These are phyloP conservation scores for Leptographium radiaticola DNA, from an alignment of 2,329 filamentous ascomycete species.

Conservation along the genomic window DNA sequence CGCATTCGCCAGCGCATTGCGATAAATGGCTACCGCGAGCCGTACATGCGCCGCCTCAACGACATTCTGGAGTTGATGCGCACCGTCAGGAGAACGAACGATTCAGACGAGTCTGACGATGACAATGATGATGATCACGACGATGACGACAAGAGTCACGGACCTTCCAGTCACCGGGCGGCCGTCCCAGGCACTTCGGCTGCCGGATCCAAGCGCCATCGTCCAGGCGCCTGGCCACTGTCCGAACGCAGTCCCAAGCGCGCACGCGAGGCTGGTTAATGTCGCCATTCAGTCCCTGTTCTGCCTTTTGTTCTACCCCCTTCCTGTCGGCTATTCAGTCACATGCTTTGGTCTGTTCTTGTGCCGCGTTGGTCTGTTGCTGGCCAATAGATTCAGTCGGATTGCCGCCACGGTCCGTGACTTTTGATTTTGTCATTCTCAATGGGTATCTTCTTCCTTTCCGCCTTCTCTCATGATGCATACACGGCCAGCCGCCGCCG, in stretches of 20 bases:
- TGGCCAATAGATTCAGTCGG: no score
- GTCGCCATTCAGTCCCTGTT: background rate
- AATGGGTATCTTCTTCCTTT: background rate
- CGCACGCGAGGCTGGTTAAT: background rate
- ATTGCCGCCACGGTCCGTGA: no score
- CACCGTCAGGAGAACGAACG: background rate
- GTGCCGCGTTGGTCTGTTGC: no score
- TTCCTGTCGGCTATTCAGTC: background rate
- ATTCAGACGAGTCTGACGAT: background rate
- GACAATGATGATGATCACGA: background rate
- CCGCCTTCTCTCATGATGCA: background rate
- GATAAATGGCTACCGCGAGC: conserved; percentile 10
- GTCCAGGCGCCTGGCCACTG: background rate
- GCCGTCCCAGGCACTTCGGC: background rate
- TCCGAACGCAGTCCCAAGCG: conserved; percentile 5
- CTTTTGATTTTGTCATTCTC: no score
- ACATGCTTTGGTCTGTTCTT: background rate
- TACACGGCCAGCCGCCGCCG: background rate
- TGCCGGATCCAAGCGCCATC: background rate
- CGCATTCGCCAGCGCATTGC: conserved; percentile 14
- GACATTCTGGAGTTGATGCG: conserved; percentile 7
- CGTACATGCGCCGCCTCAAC: conserved; percentile 9
- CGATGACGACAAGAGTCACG: background rate
- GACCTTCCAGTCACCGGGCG: background rate
- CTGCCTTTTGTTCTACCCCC: background rate